Base-by-base conservation (phyloP, 805 yeast genomes). In the Schizosaccharomyces pombe region DNA sequence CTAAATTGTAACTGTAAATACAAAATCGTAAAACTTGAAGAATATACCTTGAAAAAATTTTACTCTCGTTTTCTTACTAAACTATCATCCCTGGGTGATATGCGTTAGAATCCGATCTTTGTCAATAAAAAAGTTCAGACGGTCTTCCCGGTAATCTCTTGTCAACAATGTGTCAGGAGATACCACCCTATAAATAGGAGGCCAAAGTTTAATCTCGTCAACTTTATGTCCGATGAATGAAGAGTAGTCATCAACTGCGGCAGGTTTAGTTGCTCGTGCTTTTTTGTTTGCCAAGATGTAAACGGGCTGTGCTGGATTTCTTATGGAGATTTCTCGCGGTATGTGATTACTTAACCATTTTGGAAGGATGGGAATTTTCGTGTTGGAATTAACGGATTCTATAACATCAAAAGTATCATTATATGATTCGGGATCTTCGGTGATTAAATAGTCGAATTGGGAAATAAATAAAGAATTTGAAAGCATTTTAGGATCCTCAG, bases 401-500 rank as follows among this genome's bases (percentile, higher is more conserved):
- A 37, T 16, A 37, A 37, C 43, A 16, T 37, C 22, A 11, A 37
- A 37, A n/a, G n/a, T 37, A 16, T 24, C 22, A 16, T 37, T 24
- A 24, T 37, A 37, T 6, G 22, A 24, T 37, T 14, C 22, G 5
- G 43, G 43, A 37, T 19, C 57, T 14, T 51, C 34, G 56, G 68
- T 63, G 47, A 60, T 32, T 11, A 34, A 16, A 12, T 28, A 52
- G 55, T 40, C 31, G 40, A 28, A 51, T 26, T 24, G 40, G 16
- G 28, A 19, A 6, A n/a, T 31, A 22, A 33, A 32, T 47, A 32
- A 77, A n/a, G 66, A 55, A 0, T 58, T 59, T 12, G 56, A 54
- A 49, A 82, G 63, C 2, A 58, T 64, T 0, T 58, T 61, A 2
- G 58, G 58, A 52, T 72, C 69, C 62, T 89, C 96, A 0, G 91